phyloP scores from a whole-genome alignment of 2,329 filamentous ascomycete genomes.

The Microascus cirrosus region DNA sequence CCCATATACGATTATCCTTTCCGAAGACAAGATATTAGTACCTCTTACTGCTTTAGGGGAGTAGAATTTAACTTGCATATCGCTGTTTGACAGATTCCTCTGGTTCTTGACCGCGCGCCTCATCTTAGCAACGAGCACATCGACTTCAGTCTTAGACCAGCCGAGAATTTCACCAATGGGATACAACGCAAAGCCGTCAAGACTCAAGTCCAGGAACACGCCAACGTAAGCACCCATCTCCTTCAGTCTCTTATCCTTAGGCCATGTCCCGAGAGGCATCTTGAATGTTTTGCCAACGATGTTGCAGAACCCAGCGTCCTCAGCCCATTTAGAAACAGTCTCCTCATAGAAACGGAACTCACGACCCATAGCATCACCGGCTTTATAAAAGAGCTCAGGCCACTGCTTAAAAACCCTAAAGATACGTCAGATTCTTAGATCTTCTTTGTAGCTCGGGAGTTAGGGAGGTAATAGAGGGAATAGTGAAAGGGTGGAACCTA shows the following conservation, averaged over 20 bases:
- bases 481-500: slow-evolving; percentile 2
- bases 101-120: neutral
- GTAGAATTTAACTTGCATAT: neutral
- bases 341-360: slow-evolving; percentile 8
- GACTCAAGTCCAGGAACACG: slow-evolving; percentile 13
- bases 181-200: slow-evolving; percentile 16
- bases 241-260: slow-evolving; percentile 31
- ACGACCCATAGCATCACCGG: slow-evolving; percentile 16
- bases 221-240: slow-evolving; percentile 24
- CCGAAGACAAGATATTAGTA: neutral
- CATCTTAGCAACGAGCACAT: slow-evolving; percentile 14
- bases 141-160: slow-evolving; percentile 13
- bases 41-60: neutral
- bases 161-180: slow-evolving; percentile 16
- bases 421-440: no score
- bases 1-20: neutral
- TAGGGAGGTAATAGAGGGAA: neutral
- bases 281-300: slow-evolving; percentile 26
- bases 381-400: slow-evolving; percentile 14
- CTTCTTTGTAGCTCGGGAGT: no score
- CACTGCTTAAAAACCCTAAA: slow-evolving; percentile 16
- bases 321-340: slow-evolving; percentile 11
- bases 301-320: slow-evolving; percentile 27
- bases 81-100: neutral
- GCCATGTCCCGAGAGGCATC: slow-evolving; percentile 36